Conservation (phyloP, 495 filamentous ascomycete species). For the Jackrogersella multiformis region DNA sequence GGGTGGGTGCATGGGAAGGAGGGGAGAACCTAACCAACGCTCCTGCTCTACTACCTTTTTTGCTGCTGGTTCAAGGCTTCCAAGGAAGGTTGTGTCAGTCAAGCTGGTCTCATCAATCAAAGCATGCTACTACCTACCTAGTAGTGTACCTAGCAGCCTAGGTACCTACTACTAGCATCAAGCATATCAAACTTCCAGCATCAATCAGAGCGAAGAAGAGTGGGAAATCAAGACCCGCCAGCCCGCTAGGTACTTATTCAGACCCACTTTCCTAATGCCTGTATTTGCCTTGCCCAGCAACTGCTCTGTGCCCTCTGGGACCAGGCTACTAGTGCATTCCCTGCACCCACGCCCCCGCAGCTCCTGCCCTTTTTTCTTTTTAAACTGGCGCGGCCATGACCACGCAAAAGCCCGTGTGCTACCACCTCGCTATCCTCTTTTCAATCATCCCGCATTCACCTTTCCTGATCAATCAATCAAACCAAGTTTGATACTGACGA, state of each 20-base stretch:
- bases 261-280: constrained; percentile 26
- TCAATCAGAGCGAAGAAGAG: constrained; percentile 25
- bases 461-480: constrained; percentile 63
- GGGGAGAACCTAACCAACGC: constrained; percentile 19
- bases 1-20: constrained; percentile 31
- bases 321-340: constrained; percentile 1
- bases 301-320: neutral
- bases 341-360: constrained; percentile 58
- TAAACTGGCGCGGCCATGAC: constrained; percentile 53
- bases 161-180: too few species aligned
- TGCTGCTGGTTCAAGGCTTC: neutral
- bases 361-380: constrained; percentile 52
- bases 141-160: too few species aligned
- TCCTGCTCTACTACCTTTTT: constrained; percentile 16
- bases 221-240: constrained; percentile 37
- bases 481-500: constrained; percentile 53
- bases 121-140: too few species aligned
- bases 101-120: constrained; percentile 13
- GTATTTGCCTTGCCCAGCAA: neutral
- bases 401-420: constrained; percentile 60
- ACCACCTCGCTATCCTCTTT: constrained; percentile 68
- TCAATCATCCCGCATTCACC: constrained; percentile 67
- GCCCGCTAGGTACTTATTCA: constrained; percentile 5
- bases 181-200: too few species aligned
- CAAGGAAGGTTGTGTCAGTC: neutral